These are phyloP conservation scores for Trichoderma endophyticum DNA, from an alignment of 2,329 filamentous ascomycete genomes.

Conservation along the genomic window DNA sequence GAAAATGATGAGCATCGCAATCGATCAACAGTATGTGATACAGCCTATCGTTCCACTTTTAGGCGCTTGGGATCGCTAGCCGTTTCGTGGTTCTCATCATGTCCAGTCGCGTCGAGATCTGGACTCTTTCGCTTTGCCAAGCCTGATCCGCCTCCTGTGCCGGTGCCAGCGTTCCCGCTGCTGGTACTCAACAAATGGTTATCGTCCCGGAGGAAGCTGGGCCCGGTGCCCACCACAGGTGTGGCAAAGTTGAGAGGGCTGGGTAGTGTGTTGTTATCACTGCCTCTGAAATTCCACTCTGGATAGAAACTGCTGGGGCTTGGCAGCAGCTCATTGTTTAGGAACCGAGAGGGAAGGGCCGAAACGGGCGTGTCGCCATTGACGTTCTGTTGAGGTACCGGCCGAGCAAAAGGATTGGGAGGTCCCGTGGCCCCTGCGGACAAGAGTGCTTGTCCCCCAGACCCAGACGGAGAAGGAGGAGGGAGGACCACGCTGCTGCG, in stretches of 20 bases:
- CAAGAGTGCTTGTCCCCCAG: conserved; percentile 64
- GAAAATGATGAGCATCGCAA: conserved; percentile 15
- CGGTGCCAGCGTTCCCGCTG: conserved; percentile 21
- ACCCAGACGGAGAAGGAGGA: conserved; percentile 80
- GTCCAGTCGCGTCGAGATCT: conserved; percentile 43
- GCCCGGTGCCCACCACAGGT: conserved; percentile 62
- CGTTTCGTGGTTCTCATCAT: conserved; percentile 41
- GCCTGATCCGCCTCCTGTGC: conserved; percentile 20
- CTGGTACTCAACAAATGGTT: conserved; percentile 23
- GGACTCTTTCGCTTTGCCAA: conserved; percentile 56
- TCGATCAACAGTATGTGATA: background rate
- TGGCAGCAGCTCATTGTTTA: conserved; percentile 81
- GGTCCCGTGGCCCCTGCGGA: conserved; percentile 90
- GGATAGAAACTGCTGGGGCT: conserved; percentile 91
- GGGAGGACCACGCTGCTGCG: conserved; percentile 74
- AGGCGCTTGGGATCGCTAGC: conserved; percentile 51
- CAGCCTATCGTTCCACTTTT: conserved; percentile 45
- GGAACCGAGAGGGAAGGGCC: conserved; percentile 85
- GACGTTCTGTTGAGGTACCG: conserved; percentile 66
- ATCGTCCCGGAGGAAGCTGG: conserved; percentile 62
- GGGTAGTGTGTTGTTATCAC: conserved; percentile 80
- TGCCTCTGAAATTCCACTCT: conserved; percentile 75
- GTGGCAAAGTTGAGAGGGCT: conserved; percentile 93
- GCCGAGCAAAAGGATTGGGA: conserved; percentile 91
- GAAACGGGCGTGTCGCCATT: conserved; percentile 74